phyloP scores from a whole-genome alignment of 2,329 filamentous ascomycete species.

The Colletotrichum gloeosporioides region DNA sequence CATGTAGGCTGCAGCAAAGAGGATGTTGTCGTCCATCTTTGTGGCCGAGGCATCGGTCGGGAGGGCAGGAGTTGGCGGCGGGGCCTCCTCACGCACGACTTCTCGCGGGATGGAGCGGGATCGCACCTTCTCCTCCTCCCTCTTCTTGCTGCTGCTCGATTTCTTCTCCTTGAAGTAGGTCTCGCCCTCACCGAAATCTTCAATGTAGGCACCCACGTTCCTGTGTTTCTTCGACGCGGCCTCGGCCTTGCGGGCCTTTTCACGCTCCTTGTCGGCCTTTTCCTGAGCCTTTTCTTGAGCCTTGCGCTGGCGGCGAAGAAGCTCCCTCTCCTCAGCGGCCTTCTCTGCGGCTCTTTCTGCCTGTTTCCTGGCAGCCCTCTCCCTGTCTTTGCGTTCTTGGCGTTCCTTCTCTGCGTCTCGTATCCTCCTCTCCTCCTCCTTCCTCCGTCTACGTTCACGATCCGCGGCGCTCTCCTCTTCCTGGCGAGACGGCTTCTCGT shows the following conservation, averaged over 20 bases:
- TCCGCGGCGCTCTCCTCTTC: slow-evolving; percentile 46
- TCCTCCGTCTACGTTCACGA: slow-evolving; percentile 29
- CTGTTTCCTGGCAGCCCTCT: slow-evolving; percentile 22
- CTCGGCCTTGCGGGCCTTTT: slow-evolving; percentile 43
- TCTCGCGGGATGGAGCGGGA: slow-evolving; percentile 15
- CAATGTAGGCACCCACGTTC: slow-evolving; percentile 34
- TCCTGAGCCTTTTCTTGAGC: slow-evolving; percentile 33
- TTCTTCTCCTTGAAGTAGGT: slow-evolving; percentile 39
- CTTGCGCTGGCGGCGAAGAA: slow-evolving; percentile 39
- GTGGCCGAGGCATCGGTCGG: background rate
- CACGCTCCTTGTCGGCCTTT: slow-evolving; percentile 41
- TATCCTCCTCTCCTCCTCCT: slow-evolving; percentile 14
- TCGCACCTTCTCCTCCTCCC: slow-evolving; percentile 31
- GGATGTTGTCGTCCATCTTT: slow-evolving; percentile 5
- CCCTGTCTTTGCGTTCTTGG: slow-evolving; percentile 24
- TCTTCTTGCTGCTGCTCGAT: slow-evolving; percentile 38
- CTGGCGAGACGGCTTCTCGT: slow-evolving; percentile 39
- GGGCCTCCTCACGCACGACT: background rate
- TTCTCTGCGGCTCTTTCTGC: slow-evolving; percentile 27
- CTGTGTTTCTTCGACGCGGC: slow-evolving; percentile 25
- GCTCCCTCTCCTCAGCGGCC: slow-evolving; percentile 33
- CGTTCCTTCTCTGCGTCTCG: slow-evolving; percentile 16
- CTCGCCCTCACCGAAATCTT: slow-evolving; percentile 36
- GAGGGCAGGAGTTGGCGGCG: background rate
- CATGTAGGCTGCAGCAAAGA: slow-evolving; percentile 21